Conservation (phyloP, 73 alveolate species). For the Tetrahymena elliotti region DNA sequence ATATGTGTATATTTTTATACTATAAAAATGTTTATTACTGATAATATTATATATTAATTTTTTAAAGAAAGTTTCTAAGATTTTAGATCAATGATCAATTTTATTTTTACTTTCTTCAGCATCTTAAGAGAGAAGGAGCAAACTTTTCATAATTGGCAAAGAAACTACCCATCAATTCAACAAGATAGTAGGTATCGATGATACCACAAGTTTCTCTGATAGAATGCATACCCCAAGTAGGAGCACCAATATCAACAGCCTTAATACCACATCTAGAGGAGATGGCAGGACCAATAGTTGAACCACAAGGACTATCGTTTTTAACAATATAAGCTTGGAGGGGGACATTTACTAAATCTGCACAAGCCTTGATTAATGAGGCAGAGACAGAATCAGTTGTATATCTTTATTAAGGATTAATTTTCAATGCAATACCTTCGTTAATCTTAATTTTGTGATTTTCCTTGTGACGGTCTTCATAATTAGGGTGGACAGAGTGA, state of each 20-base stretch:
- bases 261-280: slow-evolving; percentile 63
- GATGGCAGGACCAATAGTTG: slow-evolving; percentile 78
- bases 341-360: slow-evolving; percentile 46
- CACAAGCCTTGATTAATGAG: slow-evolving; percentile 54
- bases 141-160: background rate
- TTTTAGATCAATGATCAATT: too few relatives aligned
- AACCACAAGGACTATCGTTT: slow-evolving; percentile 85
- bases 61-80: background rate
- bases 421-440: slow-evolving; percentile 56
- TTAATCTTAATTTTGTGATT: slow-evolving; percentile 51
- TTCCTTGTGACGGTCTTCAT: background rate
- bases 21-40: too few relatives aligned
- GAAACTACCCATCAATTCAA: background rate
- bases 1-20: too few relatives aligned
- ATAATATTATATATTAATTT: too few relatives aligned
- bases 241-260: slow-evolving; percentile 77
- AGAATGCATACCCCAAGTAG: slow-evolving; percentile 84
- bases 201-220: slow-evolving; percentile 47
- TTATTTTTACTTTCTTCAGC: background rate
- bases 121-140: background rate
- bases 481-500: slow-evolving; percentile 24
- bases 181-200: background rate
- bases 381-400: slow-evolving; percentile 59
- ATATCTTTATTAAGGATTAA: slow-evolving; percentile 53
- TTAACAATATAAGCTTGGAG: slow-evolving; percentile 75